Conservation (phyloP, 2,329 filamentous ascomycete genomes). For the Massarina eburnea region DNA sequence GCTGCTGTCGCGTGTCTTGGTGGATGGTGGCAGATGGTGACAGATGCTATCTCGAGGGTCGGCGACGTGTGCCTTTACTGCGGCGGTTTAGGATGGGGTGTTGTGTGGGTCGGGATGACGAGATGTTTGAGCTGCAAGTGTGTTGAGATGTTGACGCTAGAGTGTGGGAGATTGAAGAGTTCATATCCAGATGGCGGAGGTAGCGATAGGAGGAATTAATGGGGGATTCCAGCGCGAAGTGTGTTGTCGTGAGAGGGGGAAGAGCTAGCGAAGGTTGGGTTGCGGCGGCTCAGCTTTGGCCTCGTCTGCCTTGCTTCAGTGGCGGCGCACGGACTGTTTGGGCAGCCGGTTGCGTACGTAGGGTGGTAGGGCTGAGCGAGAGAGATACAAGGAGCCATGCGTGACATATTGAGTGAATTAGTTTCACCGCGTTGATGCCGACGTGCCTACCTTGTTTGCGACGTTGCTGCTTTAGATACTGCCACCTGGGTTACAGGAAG, state of each 20-base stretch:
- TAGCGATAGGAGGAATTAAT: constrained; percentile 16
- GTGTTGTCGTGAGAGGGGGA: neutral
- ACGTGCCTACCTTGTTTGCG: no score
- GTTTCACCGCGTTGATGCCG: no score
- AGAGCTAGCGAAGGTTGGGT: constrained; percentile 1
- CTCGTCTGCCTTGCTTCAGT: neutral
- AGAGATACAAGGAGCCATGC: neutral
- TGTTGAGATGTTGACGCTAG: constrained; percentile 21
- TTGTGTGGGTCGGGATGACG: constrained; percentile 25
- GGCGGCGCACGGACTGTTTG: neutral
- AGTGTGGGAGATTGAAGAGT: constrained; percentile 29
- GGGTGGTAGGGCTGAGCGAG: neutral
- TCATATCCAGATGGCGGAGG: constrained; percentile 36
- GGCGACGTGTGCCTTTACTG: constrained; percentile 25
- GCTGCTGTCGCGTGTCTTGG: no score
- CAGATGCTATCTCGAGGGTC: constrained; percentile 27
- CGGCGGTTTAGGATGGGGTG: constrained; percentile 12
- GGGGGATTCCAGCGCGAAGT: neutral
- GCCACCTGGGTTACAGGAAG: no score
- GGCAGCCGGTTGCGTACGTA: neutral
- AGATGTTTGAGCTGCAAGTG: constrained; percentile 19
- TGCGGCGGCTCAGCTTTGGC: neutral
- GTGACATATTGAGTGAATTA: no score
- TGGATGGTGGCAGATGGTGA: constrained; percentile 5
- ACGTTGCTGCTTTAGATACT: no score